Base-by-base conservation (phyloP, 1,139 yeast genomes). In the Candida tetrigidarum region DNA sequence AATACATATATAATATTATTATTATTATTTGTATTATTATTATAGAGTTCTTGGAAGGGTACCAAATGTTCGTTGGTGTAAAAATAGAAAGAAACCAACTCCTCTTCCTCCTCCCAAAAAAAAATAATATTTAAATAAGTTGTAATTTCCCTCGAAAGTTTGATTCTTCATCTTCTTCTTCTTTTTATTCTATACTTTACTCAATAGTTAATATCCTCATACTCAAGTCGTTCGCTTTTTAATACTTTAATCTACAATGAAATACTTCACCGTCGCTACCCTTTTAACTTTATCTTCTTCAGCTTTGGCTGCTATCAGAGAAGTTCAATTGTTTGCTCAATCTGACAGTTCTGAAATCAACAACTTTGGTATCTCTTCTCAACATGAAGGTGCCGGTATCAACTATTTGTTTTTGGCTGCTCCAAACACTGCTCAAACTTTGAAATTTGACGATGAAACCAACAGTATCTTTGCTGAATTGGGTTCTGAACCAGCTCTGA, bases 371-470 rank as follows among this genome's bases (percentile, higher is more conserved):
- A 51, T 77, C 39, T 48, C 58, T 37, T 53, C 67, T 25, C 50
- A 52, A 37, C 84, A 78, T 57, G 82, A 76, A 61, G 85, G 85
- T 58, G 84, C 85, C 39, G 85, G 76, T 48, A 62, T 78, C 54
- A 69, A 74, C 64, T 78, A 74, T 58, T 56, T 71, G 41, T 70
- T 74, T 58, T 53, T 77, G n/a, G 45, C 39, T 30, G 28, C 37
- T n/a, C 40, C 35, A 28, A 47, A 37, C 18, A 12, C 36, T 41
- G 33, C 22, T 20, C 45, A 46, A 39, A 39, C 44, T 18, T 42
- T 54, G 37, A 83, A 77, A 56, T 81, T 74, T 59, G 84, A 84
- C 57, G 84, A 84, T 37, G 84, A 75, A 45, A 61, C 76, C 54
- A 67, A 73, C 64, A 75, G 70, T 57, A 56, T 71, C 37, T 70